Evolutionary conservation across 2,329 filamentous ascomycete species (phyloP), one percentile per base, ranked within the genome.

Genomic region (Beauveria pseudobassiana): DNA sequence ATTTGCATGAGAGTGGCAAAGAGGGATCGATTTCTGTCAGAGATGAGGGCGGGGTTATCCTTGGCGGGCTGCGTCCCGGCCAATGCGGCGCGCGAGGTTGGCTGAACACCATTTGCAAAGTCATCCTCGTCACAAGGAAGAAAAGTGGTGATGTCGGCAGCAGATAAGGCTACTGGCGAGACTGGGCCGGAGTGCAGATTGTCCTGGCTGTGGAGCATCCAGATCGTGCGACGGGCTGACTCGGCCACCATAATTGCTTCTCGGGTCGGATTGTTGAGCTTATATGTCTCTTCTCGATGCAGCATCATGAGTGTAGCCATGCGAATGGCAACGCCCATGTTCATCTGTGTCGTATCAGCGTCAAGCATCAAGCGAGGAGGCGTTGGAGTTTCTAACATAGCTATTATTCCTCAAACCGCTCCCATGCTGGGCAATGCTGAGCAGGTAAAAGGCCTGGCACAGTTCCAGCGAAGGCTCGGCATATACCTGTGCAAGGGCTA

Each of bases 141-240:
- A 24, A 84, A 73, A 1, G 81, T 73, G 0, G 80, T 83, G 49
- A 85, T 84, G 63, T 85, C 82, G 40, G 76, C 75, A 3, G 80
- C 78, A 5, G 77, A 75, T 3, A 85, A 72, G 0, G 80, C 80
- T 2, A 82, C 75, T 3, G 82, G 81, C 12, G 80, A 80, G 34
- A 74, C 72, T 3, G 80, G 79, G 0, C 81, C 79, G 0, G 80
- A 82, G 64, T 83, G 80, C 26, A 85, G 73, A 64, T 82, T 83
- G 64, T 85, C 82, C 66, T 85, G 82, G 65, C 78, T 83, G 67
- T 84, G 79, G 40, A 85, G 67, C 80, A 84, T 84, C 82, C 82
- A 85, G 70, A 84, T 68, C 28, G 82, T 85, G 42, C 82, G 77
- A 26, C 82, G 75, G 22, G 82, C 82, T n/a, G 82, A 83, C 68